Evolutionary conservation across 805 yeast species (phyloP).

Genomic region (Candida sanyiensis): DNA sequence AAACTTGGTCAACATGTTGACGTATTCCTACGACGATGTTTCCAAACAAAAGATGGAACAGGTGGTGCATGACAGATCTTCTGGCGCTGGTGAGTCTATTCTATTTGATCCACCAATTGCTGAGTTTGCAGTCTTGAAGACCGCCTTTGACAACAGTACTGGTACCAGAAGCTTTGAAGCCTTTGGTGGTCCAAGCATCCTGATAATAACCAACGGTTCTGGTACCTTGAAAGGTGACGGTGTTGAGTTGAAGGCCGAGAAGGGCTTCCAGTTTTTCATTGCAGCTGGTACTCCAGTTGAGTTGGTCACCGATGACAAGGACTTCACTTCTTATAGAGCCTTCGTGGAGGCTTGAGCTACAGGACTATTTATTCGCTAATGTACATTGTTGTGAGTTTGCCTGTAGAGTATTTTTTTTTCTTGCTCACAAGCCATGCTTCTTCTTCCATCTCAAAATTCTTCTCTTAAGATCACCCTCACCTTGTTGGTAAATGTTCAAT

Average conservation of each 20-base stretch:
- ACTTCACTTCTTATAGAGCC: constrained; percentile 84
- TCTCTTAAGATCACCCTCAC: constrained; percentile 75
- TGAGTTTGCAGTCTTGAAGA: constrained; percentile 91
- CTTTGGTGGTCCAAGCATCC: constrained; percentile 81
- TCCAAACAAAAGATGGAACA: constrained; percentile 89
- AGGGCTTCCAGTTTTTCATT: constrained; percentile 81
- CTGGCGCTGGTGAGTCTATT: constrained; percentile 60
- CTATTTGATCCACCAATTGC: constrained; percentile 94
- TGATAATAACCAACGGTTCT: constrained; percentile 76
- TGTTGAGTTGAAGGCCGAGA: constrained; percentile 42
- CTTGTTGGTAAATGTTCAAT: constrained; percentile 75
- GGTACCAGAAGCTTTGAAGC: constrained; percentile 51
- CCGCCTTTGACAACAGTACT: constrained; percentile 49
- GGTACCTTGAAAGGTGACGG: constrained; percentile 49
- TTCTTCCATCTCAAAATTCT: constrained; percentile 69
- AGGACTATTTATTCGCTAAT: constrained; percentile 5
- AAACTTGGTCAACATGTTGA: constrained; percentile 84
- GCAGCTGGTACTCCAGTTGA: constrained; percentile 71
- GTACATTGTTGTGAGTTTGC: constrained; percentile 1
- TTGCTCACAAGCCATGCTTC: constrained; percentile 28
- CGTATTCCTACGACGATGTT: constrained; percentile 83
- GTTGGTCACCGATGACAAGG: constrained; percentile 44
- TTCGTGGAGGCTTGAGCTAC: constrained; percentile 58
- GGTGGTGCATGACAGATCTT: constrained; percentile 40
- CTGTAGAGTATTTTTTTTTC: constrained; percentile 13